Evolutionary conservation across 768 basidiomycete species (phyloP).

Genomic region (Phanerodontia chrysosporium): DNA sequence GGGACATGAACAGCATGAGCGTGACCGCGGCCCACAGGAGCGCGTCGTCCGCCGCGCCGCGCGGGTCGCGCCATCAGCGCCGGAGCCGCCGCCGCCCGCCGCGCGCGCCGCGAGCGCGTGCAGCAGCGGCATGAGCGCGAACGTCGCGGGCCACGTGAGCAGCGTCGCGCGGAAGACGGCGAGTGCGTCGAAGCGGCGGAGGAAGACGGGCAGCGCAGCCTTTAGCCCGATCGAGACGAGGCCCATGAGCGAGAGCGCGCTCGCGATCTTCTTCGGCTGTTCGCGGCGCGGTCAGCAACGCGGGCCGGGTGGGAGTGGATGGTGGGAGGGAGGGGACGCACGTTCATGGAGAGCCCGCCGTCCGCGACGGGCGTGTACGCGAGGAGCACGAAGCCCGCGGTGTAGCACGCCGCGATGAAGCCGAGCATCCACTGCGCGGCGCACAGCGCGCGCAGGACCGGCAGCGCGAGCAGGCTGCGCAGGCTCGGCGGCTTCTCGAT

Average conservation of each 20-base stretch:
- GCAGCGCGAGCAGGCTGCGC: slow-evolving; percentile 40
- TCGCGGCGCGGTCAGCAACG: not conserved
- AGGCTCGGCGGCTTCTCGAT: slow-evolving; percentile 18
- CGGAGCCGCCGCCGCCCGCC: slow-evolving; percentile 20
- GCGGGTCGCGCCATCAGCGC: no score
- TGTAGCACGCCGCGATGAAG: slow-evolving; percentile 54
- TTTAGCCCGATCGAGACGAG: slow-evolving; percentile 48
- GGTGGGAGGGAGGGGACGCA: slow-evolving; percentile 27
- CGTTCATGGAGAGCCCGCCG: slow-evolving; percentile 60
- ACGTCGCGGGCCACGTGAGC: slow-evolving; percentile 50
- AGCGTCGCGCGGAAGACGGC: slow-evolving; percentile 50
- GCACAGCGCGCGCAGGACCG: slow-evolving; percentile 50
- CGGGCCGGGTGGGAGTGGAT: not conserved
- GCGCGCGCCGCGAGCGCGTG: slow-evolving; percentile 40
- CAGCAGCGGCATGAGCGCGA: slow-evolving; percentile 44
- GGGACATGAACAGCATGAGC: slow-evolving; percentile 39
- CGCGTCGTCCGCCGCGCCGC: slow-evolving; percentile 23
- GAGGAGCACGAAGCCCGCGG: slow-evolving; percentile 63
- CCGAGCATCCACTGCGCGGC: slow-evolving; percentile 47
- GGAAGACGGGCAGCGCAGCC: slow-evolving; percentile 47
- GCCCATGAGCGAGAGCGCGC: slow-evolving; percentile 51
- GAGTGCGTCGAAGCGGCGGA: slow-evolving; percentile 45
- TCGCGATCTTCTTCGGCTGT: slow-evolving; percentile 55
- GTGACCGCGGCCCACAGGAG: slow-evolving; percentile 50
- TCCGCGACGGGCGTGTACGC: slow-evolving; percentile 55